These are phyloP conservation scores for Phytophthora hibernalis DNA, from an alignment of 352 stramenopile genomes.

Conservation along the genomic window DNA sequence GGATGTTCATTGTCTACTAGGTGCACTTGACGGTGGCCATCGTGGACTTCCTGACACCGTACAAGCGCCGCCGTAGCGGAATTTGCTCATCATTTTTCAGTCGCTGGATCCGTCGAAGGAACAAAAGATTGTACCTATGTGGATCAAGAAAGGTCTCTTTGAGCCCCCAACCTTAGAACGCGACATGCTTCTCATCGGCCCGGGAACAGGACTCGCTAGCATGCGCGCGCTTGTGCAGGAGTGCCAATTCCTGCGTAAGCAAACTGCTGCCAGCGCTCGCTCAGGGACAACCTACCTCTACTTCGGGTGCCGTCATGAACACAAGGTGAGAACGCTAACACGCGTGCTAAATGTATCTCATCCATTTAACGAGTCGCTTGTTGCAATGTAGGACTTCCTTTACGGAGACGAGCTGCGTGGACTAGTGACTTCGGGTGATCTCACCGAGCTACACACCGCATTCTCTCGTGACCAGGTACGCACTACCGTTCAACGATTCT, in stretches of 20 bases:
- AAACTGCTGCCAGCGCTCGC: slow-evolving; percentile 2
- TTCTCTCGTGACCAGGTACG: slow-evolving; percentile 91
- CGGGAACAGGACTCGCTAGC: slow-evolving; percentile 90
- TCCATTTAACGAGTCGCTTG: slow-evolving; percentile 5
- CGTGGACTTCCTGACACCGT: slow-evolving; percentile 91
- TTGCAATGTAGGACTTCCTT: slow-evolving; percentile 76
- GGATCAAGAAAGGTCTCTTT: slow-evolving; percentile 90
- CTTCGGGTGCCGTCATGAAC: slow-evolving; percentile 89
- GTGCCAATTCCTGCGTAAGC: slow-evolving; percentile 58
- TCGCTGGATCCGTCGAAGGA: slow-evolving; percentile 56
- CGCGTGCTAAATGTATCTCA: neutral
- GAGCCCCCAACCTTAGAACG: slow-evolving; percentile 48
- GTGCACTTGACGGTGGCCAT: slow-evolving; percentile 89
- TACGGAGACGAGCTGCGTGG: slow-evolving; percentile 82
- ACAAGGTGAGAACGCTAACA: slow-evolving; percentile 52
- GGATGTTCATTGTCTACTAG: slow-evolving; percentile 28
- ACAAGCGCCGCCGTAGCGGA: slow-evolving; percentile 84
- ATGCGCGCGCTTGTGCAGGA: slow-evolving; percentile 92
- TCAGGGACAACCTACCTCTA: slow-evolving; percentile 67
- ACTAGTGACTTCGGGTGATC: slow-evolving; percentile 52
- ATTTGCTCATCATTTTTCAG: slow-evolving; percentile 88
- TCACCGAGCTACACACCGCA: slow-evolving; percentile 84
- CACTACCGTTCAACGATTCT: neutral
- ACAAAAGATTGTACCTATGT: slow-evolving; percentile 68
- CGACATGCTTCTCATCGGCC: slow-evolving; percentile 89